Conservation (phyloP, 371 early-diverging fungal species). For the Fennellomyces sp. region DNA sequence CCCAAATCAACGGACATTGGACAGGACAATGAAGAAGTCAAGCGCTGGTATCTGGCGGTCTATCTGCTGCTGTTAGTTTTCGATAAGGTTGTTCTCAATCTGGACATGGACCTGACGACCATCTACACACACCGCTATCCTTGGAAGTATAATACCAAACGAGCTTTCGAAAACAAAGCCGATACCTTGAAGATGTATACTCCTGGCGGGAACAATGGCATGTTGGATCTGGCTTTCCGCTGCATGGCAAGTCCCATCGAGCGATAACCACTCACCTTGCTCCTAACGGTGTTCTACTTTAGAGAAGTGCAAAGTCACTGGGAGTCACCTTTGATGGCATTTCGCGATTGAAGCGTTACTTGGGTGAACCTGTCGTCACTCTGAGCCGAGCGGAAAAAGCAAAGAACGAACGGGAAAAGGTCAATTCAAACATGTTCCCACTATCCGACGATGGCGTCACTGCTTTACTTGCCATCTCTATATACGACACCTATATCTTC, state of each 20-base stretch:
- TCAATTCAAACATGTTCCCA: conserved; percentile 3
- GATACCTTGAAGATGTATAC: not conserved
- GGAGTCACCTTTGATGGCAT: conserved; percentile 15
- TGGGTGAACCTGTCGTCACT: not conserved
- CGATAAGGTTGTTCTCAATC: conserved; percentile 10
- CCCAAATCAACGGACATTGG: conserved; percentile 6
- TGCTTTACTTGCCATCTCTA: conserved; percentile 12
- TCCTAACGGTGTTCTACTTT: too few relatives aligned
- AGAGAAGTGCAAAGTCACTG: not conserved
- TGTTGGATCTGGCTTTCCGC: not conserved
- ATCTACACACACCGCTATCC: conserved; percentile 8
- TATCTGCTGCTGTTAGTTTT: conserved; percentile 4
- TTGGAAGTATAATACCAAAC: conserved; percentile 3
- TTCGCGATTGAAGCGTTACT: not conserved
- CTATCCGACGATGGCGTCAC: conserved; percentile 12
- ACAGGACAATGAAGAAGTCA: not conserved
- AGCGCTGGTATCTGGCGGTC: conserved; percentile 10
- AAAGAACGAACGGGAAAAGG: not conserved
- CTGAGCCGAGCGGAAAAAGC: not conserved
- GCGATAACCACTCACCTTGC: too few relatives aligned
- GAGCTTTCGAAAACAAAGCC: not conserved
- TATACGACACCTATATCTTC: conserved; percentile 13
- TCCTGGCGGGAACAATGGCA: not conserved
- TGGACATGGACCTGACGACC: conserved; percentile 12
- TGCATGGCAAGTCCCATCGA: conserved; percentile 7